Percentiles rank a stretch among this genome's conserved stretches.
These are phyloP conservation scores for Penicillium sp. DNA, from an alignment of 2,329 filamentous ascomycete genomes.

Conservation along the genomic window DNA sequence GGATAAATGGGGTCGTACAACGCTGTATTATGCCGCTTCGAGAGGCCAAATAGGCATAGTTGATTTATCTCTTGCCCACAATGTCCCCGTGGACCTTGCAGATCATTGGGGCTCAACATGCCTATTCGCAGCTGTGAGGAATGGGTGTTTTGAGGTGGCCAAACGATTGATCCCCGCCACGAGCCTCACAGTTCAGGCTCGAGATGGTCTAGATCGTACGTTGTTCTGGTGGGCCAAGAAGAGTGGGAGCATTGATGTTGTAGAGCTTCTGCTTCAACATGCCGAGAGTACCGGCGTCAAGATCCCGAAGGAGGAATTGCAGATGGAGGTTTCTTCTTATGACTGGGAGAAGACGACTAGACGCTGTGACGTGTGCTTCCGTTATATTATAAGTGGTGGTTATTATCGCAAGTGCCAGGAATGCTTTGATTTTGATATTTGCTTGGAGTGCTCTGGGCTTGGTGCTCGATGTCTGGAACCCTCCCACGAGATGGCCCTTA, in stretches of 20 bases:
- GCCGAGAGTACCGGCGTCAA: neutral
- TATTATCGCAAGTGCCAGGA: neutral
- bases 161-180: neutral
- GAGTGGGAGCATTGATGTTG: neutral
- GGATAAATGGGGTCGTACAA: neutral
- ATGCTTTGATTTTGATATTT: neutral
- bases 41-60: neutral
- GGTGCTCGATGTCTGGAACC: neutral
- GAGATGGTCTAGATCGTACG: neutral
- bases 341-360: neutral
- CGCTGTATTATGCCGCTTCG: neutral
- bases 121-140: neutral
- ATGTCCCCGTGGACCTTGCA: neutral
- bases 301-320: neutral
- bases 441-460: neutral
- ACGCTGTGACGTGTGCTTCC: neutral
- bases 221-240: neutral
- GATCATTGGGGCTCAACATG: neutral
- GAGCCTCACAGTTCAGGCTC: neutral
- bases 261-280: neutral
- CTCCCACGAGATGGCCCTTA: neutral
- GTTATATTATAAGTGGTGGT: neutral
- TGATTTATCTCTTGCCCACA: neutral
- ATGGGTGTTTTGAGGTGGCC: neutral
- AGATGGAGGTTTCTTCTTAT: neutral